Evolutionary conservation across 306 rosid species (phyloP).

Genomic region (Argentina anserina): DNA sequence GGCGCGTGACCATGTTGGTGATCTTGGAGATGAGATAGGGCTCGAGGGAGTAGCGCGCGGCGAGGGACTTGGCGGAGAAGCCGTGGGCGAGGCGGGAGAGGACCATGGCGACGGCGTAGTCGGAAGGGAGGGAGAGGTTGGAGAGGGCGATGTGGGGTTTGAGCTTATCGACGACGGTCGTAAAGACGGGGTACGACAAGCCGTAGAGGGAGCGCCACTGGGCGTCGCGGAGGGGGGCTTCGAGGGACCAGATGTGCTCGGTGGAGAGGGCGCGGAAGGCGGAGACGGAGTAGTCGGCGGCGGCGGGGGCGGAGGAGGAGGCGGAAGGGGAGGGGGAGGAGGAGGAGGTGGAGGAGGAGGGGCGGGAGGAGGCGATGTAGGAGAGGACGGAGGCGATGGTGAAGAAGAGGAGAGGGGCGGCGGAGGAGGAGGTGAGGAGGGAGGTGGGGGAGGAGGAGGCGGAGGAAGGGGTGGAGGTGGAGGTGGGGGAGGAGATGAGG

Average conservation of each 20-base stretch:
- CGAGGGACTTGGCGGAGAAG: slow-evolving; percentile 61
- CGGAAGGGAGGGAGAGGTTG: slow-evolving; percentile 83
- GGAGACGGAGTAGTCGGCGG: slow-evolving; percentile 66
- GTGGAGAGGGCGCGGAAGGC: slow-evolving; percentile 93
- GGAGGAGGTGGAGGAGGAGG: slow-evolving; percentile 29
- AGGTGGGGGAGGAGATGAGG: slow-evolving; percentile 47
- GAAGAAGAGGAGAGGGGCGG: slow-evolving; percentile 94
- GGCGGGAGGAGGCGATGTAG: slow-evolving; percentile 65
- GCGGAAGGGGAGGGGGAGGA: slow-evolving; percentile 17
- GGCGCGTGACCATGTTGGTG: slow-evolving; percentile 95
- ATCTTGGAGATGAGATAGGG: slow-evolving; percentile 89
- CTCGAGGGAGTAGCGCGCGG: slow-evolving; percentile 78
- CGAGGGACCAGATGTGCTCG: slow-evolving; percentile 93
- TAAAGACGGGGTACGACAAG: slow-evolving; percentile 79
- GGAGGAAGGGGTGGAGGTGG: slow-evolving; percentile 35
- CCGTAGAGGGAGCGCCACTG: slow-evolving; percentile 94
- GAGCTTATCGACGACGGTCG: slow-evolving; percentile 84
- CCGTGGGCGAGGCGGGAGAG: slow-evolving; percentile 91
- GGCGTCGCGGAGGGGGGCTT: slow-evolving; percentile 86
- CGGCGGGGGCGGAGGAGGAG: slow-evolving; percentile 19
- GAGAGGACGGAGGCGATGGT: slow-evolving; percentile 92
- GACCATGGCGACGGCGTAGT: slow-evolving; percentile 91
- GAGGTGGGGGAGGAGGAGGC: slow-evolving; percentile 40
- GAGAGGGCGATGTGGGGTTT: slow-evolving; percentile 80
- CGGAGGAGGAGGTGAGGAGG: slow-evolving; percentile 72